Conservation (phyloP, 192 early-diverging fungal genomes). For the Entomortierella beljakovae region DNA sequence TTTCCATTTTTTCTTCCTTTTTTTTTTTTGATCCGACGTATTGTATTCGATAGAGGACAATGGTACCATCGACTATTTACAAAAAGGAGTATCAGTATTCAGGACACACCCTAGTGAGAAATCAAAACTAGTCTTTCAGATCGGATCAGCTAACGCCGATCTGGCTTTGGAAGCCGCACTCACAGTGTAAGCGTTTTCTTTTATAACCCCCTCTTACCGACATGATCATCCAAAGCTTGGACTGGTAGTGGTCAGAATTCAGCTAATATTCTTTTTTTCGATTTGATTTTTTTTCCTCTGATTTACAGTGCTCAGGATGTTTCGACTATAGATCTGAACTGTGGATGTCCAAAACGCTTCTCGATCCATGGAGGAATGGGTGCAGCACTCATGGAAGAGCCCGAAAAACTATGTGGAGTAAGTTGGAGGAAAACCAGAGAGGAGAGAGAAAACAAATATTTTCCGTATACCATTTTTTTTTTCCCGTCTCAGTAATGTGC, state of each 20-base stretch:
- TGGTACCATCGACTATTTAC: conserved; percentile 81
- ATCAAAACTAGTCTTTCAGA: conserved; percentile 85
- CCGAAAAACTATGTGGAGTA: conserved; percentile 81
- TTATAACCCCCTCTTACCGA: too few relatives aligned
- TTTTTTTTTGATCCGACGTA: background rate
- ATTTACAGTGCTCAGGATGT: conserved; percentile 79
- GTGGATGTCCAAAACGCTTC: conserved; percentile 97
- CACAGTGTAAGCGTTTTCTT: conserved; percentile 69
- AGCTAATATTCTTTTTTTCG: conserved; percentile 15
- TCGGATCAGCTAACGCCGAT: conserved; percentile 92
- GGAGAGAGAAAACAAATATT: too few relatives aligned
- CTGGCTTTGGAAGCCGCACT: conserved; percentile 87
- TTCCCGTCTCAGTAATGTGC: background rate
- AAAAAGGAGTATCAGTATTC: conserved; percentile 74
- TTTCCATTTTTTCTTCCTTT: conserved; percentile 5
- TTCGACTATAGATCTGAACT: conserved; percentile 94
- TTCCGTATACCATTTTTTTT: conserved; percentile 10
- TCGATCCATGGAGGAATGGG: conserved; percentile 96
- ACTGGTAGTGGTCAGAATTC: background rate
- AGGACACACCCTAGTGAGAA: conserved; percentile 84
- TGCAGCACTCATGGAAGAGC: conserved; percentile 87
- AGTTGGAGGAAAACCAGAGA: conserved; percentile 5
- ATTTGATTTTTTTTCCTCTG: background rate
- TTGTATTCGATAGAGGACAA: conserved; percentile 53
- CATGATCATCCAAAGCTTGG: background rate